Evolutionary conservation across 345 rosid species (phyloP), one percentile per base, ranked within the genome.

Genomic region (Populus tremula): DNA sequence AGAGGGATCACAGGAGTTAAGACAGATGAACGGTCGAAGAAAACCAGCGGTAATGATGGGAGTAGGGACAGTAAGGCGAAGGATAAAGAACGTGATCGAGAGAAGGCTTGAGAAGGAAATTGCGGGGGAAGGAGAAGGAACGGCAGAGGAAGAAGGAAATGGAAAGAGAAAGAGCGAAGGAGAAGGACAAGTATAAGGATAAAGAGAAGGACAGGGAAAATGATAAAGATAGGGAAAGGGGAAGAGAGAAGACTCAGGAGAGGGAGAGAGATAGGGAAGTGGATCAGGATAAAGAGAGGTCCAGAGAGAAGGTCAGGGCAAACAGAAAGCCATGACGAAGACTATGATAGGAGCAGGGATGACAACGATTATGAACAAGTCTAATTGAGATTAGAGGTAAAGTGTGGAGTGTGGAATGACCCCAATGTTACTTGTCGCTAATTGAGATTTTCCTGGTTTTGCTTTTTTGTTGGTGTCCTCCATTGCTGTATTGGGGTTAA

Each of bases 231-330:
- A 83, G 77, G 75, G 89, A 83, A 62, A 84, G 77, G 67, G 85
- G 73, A 63, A 81, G 83, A 77, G 93, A 89, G 79, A 90, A 81
- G 80, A 69, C 66, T 25, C 85, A 68, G 79, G 88, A 82, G 69
- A 74, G 82, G 73, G 84, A 83, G 79, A 82, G 81, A 80, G 92
- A 89, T 47, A 87, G 83, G 78, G 91, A 85, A 70, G 76, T 72
- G 63, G 92, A 87, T 64, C 81, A 80, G 77, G 80, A 81, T 39
- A 82, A 86, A 81, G 82, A 91, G 25, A 84, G 75, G 72, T 84
- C 82, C 81, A 69, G 67, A 78, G 77, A 71, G 79, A 84, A 74
- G 81, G 81, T 75, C 14, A n/a, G 36, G 81, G 67, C 8, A 17
- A 64, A 73, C 79, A 89, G 71, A 80, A 86, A 76, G 71, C 23